Evolutionary conservation across 2,329 filamentous ascomycete species (phyloP), one percentile per base, ranked within the genome.

Genomic region (Clonostachys byssicola): DNA sequence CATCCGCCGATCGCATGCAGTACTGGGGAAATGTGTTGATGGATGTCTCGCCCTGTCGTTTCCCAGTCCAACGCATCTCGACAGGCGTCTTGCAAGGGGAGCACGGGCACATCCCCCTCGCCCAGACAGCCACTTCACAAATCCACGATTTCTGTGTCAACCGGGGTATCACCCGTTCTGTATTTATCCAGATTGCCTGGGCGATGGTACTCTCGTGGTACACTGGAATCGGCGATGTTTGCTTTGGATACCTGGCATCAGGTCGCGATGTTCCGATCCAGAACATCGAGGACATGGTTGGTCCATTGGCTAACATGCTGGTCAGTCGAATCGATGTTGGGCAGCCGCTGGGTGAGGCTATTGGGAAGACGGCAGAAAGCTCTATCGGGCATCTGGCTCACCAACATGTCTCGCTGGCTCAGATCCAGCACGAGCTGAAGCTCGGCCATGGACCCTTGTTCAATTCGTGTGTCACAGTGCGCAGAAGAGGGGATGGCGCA

Each of bases 281-380:
- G 5, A 66, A 68, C 3, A 71, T 78, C 17, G 65, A 72, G 6
- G 60, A 73, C 5, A 68, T 73, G 4, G 67, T 74, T 14, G 77
- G 77, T 0, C 63, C 66, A 20, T 77, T 79, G 46, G 74, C 80
- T 51, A 78, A 77, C 50, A 78, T 78, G 70, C 65, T 80, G 5
- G 71, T 75, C 46, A 77, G 71, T 50, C 43, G 44, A 30, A 33
- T 48, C 5, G n/a, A 46, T 6, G n/a, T 51, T 3, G n/a, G 20
- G 16, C 42, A 40, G 18, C 41, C 34, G 12, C 50, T 60, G 36
- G 48, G 57, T 50, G 46, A 65, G 41, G 49, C 64, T 1, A 59
- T 78, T n/a, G 49, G 54, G 1, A 64, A 72, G 14, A 55, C 72
- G 2, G 60, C 75, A 0, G 68, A 42, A 39, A 45, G 47, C 34